phyloP scores from a whole-genome alignment of 345 rosid species.

The Boechera stricta region DNA sequence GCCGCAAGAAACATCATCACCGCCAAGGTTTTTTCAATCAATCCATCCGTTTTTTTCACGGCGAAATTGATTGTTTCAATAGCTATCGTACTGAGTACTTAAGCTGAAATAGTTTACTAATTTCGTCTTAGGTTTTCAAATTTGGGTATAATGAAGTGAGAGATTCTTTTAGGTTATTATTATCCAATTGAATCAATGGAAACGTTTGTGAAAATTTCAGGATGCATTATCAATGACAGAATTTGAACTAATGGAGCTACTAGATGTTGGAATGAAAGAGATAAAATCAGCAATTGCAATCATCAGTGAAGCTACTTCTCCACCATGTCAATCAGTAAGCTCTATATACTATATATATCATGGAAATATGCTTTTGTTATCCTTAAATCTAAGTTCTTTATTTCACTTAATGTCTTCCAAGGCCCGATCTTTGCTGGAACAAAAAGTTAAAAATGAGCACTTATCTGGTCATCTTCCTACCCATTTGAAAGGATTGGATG shows the following conservation, averaged over 20 bases:
- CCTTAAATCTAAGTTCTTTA: background rate
- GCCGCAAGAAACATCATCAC: constrained; percentile 75
- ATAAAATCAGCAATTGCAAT: constrained; percentile 58
- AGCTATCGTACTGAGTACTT: no score
- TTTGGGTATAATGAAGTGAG: background rate
- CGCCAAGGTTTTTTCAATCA: constrained; percentile 56
- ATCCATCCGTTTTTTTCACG: background rate
- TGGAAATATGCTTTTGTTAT: background rate
- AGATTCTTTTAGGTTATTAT: background rate
- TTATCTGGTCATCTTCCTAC: constrained; percentile 77
- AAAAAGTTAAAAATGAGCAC: constrained; percentile 51
- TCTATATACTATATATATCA: background rate
- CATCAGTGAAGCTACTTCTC: constrained; percentile 66
- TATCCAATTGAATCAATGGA: background rate
- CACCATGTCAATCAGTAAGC: constrained; percentile 67
- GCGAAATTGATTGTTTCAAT: background rate
- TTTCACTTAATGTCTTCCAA: constrained; percentile 1
- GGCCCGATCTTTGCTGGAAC: constrained; percentile 65
- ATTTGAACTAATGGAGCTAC: constrained; percentile 74
- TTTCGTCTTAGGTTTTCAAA: background rate
- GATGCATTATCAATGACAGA: constrained; percentile 78
- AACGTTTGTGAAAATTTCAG: constrained; percentile 35
- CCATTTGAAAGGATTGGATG: constrained; percentile 71
- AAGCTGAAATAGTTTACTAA: background rate
- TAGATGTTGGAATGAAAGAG: constrained; percentile 63